Conservation (phyloP, 352 stramenopile genomes). For the Hyaloperonospora brassicae region DNA sequence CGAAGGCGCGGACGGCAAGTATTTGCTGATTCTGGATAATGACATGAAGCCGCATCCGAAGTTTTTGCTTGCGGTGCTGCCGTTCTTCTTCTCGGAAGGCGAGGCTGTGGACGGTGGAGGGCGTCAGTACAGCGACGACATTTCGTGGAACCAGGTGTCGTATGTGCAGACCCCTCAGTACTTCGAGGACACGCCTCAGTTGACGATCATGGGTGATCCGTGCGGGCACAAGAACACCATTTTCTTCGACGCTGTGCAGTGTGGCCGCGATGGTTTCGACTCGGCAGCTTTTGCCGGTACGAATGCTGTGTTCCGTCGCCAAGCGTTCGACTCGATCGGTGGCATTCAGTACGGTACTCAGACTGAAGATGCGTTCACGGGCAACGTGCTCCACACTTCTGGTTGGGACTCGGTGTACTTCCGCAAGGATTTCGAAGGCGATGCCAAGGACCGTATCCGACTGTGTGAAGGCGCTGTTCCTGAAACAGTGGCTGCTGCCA, state of each 20-base stretch:
- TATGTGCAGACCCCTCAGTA: conserved; percentile 88
- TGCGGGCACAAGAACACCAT: conserved; percentile 87
- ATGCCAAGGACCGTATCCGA: conserved; percentile 79
- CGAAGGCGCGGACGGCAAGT: conserved; percentile 83
- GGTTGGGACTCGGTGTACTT: conserved; percentile 87
- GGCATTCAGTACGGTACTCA: conserved; percentile 86
- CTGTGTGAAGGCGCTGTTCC: conserved; percentile 77
- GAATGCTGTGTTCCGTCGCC: conserved; percentile 84
- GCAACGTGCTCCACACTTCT: conserved; percentile 76
- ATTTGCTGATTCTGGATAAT: conserved; percentile 88
- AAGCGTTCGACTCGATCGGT: conserved; percentile 84
- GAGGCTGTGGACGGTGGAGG: conserved; percentile 77
- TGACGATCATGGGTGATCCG: conserved; percentile 81
- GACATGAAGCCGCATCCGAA: conserved; percentile 89
- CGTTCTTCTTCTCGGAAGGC: conserved; percentile 87
- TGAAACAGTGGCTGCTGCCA: conserved; percentile 76
- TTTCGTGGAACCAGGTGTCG: conserved; percentile 85
- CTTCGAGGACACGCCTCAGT: conserved; percentile 80
- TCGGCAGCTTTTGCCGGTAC: conserved; percentile 84
- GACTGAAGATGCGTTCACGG: conserved; percentile 87
- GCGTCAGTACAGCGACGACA: conserved; percentile 83
- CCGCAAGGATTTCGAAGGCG: conserved; percentile 85
- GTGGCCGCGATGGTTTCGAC: conserved; percentile 81
- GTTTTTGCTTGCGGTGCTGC: conserved; percentile 77
- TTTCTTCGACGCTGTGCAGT: conserved; percentile 87